Evolutionary conservation across 2,329 filamentous ascomycete species (phyloP), one percentile per base, ranked within the genome.

Genomic region (Paraphaeosphaeria sporulosa): DNA sequence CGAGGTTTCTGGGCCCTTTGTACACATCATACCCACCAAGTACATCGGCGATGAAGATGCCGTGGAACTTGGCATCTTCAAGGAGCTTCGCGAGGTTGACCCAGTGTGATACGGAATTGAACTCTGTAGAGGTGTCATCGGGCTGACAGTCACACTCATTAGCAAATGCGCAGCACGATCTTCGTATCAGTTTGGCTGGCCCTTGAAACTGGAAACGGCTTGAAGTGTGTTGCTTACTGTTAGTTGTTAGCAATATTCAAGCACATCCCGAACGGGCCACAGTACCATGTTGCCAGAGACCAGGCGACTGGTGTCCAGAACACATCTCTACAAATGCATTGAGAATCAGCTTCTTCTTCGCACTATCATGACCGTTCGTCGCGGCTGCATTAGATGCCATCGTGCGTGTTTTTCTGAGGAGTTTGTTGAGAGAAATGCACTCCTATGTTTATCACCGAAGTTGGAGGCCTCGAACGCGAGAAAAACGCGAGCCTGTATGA

Each of bases 11-110:
- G 1, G 1, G 88, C 2, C 87, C 84, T 59, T 86, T 86, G 75
- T 89, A 90, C 9, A 90, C 87, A 75, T 91, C 88, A 68, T 90
- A 90, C 8, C 86, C 86, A 84, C 86, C 87, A 77, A 90, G 80
- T 10, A 73, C 72, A 58, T 79, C 76, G 27, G 76, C 76, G 58
- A 79, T 76, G 67, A 78, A 79, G 62, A 79, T 77, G 25, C 70
- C 74, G 55, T 77, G 72, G 54, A 78, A 77, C 34, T 75, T 70
- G 0, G 72, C 75, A 10, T 63, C 63, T 51, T 78, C 75, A 0
- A 78, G 65, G 21, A 72, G 59, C 57, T 73, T 63, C 0, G 74
- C 74, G 3, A 77, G 62, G 13, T 70, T 60, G 13, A 69, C 43
- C 49, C 57, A 59, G 42, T 72, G 66, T 5, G 70, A 47, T 17